A percentile compares a stretch with the other conserved stretches of the same genome.
Evolutionary conservation across 2,329 filamentous ascomycete genomes (phyloP).

Genomic region (Fusarium sterilihyphosum): DNA sequence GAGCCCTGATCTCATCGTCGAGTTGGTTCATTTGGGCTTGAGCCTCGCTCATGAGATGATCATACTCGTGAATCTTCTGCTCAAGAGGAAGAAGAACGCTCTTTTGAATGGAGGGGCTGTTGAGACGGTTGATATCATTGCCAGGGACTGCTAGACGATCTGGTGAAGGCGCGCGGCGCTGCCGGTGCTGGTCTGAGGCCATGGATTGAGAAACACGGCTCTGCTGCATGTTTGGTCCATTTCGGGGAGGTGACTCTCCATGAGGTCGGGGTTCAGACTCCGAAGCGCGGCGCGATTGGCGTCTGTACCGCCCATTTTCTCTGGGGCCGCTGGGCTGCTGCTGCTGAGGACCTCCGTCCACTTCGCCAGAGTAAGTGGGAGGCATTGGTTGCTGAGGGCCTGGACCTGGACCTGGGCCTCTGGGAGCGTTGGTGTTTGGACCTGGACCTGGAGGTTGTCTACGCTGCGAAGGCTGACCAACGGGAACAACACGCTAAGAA

Average conservation of each 20-base stretch:
- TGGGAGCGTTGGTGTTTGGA: constrained; percentile 8
- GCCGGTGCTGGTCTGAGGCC: constrained; percentile 27
- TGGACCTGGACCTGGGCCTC: neutral
- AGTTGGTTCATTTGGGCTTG: constrained; percentile 54
- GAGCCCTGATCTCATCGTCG: constrained; percentile 54
- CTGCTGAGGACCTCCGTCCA: constrained; percentile 33
- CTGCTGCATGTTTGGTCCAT: constrained; percentile 28
- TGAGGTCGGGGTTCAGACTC: constrained; percentile 28
- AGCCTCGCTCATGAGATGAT: constrained; percentile 53
- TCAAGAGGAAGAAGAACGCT: constrained; percentile 58
- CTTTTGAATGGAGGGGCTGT: constrained; percentile 55
- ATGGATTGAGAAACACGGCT: constrained; percentile 28
- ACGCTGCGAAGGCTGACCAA: constrained; percentile 37
- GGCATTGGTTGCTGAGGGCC: constrained; percentile 26
- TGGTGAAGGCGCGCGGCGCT: constrained; percentile 32
- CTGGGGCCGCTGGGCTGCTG: constrained; percentile 25
- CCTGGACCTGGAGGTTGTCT: constrained; percentile 25
- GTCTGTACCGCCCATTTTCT: constrained; percentile 37
- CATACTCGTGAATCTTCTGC: constrained; percentile 57
- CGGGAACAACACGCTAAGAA: constrained; percentile 40
- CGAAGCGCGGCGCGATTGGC: constrained; percentile 38
- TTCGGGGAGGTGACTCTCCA: constrained; percentile 20
- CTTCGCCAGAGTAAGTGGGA: constrained; percentile 31
- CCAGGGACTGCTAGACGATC: constrained; percentile 29
- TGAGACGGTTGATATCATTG: constrained; percentile 52